These are phyloP conservation scores for Elymus sibiricus DNA, from an alignment of 176 grass and related monocot species.

Conservation along the genomic window DNA sequence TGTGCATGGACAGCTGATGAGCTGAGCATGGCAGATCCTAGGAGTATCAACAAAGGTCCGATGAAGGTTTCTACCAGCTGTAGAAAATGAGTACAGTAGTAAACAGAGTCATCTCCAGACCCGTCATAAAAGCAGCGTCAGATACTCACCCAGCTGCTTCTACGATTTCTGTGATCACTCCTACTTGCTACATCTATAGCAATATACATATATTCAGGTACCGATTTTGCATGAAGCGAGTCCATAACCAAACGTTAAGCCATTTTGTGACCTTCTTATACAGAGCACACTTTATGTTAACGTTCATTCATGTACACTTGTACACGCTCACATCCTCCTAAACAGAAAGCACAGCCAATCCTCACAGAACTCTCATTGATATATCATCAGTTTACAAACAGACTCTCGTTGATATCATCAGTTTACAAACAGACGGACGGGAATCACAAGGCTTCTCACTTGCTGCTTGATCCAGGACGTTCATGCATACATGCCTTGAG, in stretches of 20 bases:
- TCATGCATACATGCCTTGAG: background rate
- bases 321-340: conserved; percentile 20
- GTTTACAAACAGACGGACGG: background rate
- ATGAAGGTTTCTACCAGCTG: background rate
- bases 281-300: background rate
- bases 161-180: background rate
- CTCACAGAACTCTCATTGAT: conserved; percentile 15
- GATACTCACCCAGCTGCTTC: background rate
- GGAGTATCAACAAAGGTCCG: background rate
- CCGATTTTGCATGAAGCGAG: background rate
- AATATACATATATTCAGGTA: background rate
- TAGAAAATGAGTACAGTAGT: background rate
- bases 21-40: background rate
- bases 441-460: conserved; percentile 1
- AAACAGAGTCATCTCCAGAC: too few relatives aligned
- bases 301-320: conserved; percentile 24
- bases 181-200: background rate
- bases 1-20: background rate
- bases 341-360: background rate
- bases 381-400: conserved; percentile 8
- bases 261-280: conserved; percentile 2
- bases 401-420: conserved; percentile 10
- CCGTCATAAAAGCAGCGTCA: background rate
- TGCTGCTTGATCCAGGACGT: conserved; percentile 1
- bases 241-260: background rate